Percentiles rank a stretch among this genome's conserved stretches.
These are phyloP conservation scores for Beauveria rudraprayagi DNA, from an alignment of 2,329 filamentous ascomycete genomes.

Conservation along the genomic window DNA sequence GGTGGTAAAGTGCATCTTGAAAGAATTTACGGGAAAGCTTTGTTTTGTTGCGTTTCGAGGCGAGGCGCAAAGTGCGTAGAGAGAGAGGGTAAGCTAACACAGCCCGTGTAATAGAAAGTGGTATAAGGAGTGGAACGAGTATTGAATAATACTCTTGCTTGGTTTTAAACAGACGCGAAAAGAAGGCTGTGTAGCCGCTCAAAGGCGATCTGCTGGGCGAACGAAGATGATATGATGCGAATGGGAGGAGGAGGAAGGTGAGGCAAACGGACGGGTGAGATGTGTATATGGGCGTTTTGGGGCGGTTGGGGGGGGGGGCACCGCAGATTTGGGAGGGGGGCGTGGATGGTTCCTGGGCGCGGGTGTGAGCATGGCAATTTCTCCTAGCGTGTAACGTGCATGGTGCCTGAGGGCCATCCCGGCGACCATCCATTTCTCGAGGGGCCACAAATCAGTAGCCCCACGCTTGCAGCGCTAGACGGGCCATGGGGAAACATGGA, in stretches of 20 bases:
- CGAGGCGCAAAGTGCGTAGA: conserved; percentile 2
- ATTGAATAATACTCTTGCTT: conserved; percentile 20
- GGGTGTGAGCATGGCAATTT: conserved; percentile 10
- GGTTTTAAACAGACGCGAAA: conserved; percentile 11
- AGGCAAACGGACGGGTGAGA: conserved; percentile 7
- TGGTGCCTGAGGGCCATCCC: background rate
- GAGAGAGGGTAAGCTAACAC: background rate
- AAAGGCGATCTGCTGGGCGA: conserved; percentile 9
- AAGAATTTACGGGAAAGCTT: background rate
- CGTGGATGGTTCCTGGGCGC: background rate
- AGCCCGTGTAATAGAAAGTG: background rate
- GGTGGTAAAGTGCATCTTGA: conserved; percentile 29
- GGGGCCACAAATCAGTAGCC: background rate
- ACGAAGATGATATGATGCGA: conserved; percentile 6
- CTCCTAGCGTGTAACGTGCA: background rate
- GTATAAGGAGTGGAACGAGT: conserved; percentile 21
- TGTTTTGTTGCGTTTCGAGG: too few relatives aligned
- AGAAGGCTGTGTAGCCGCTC: conserved; percentile 12
- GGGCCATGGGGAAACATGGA: background rate
- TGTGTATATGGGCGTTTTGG: conserved; percentile 8
- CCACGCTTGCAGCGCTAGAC: background rate
- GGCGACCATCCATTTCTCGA: conserved; percentile 1
- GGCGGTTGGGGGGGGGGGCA: background rate
- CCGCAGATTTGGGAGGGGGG: background rate
- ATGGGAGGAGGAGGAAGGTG: background rate